phyloP scores from a whole-genome alignment of 192 early-diverging fungal species.

The Funneliformis mosseae region DNA sequence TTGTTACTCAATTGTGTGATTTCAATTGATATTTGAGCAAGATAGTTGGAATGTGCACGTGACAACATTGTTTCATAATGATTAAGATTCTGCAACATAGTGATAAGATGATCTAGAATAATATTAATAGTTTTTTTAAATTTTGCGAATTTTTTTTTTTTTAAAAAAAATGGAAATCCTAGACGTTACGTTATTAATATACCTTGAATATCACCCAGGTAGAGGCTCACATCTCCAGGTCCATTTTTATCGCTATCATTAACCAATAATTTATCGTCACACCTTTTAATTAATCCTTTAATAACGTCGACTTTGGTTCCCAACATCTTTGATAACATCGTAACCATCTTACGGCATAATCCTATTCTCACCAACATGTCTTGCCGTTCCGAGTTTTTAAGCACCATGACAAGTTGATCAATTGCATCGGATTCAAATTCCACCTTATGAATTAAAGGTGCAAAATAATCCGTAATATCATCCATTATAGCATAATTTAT shows the following conservation, averaged over 20 bases:
- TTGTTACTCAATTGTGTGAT: slow-evolving; percentile 60
- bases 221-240: slow-evolving; percentile 63
- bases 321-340: slow-evolving; percentile 67
- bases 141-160: background rate
- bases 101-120: slow-evolving; percentile 68
- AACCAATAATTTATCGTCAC: slow-evolving; percentile 46
- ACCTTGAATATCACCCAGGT: slow-evolving; percentile 77
- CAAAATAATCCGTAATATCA: slow-evolving; percentile 92
- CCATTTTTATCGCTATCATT: slow-evolving; percentile 32
- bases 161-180: background rate
- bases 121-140: background rate
- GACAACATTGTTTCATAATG: slow-evolving; percentile 77
- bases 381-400: slow-evolving; percentile 84
- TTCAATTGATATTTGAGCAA: slow-evolving; percentile 78
- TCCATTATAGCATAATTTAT: slow-evolving; percentile 95
- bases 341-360: slow-evolving; percentile 69
- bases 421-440: slow-evolving; percentile 95
- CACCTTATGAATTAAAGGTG: slow-evolving; percentile 80
- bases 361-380: slow-evolving; percentile 81
- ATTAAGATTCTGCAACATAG: slow-evolving; percentile 76
- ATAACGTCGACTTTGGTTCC: slow-evolving; percentile 77
- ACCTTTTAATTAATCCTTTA: slow-evolving; percentile 73
- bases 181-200: background rate
- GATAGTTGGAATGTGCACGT: slow-evolving; percentile 72
- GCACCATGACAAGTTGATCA: slow-evolving; percentile 90